A percentile compares a stretch with the other conserved stretches of the same genome.
These are phyloP conservation scores for Colletotrichum agaves DNA, from an alignment of 2,329 filamentous ascomycete genomes.

Conservation along the genomic window DNA sequence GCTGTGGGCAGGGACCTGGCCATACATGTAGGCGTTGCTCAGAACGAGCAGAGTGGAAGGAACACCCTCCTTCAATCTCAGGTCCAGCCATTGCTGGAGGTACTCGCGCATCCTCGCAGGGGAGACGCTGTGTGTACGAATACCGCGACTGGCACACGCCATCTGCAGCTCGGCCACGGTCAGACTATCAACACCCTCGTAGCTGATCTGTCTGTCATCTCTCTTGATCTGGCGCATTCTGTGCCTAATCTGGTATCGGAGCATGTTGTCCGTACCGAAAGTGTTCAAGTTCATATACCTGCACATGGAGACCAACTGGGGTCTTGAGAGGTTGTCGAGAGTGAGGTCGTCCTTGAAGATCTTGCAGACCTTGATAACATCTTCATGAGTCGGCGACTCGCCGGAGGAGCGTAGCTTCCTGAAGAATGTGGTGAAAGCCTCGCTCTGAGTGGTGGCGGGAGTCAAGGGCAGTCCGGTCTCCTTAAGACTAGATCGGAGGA, in stretches of 20 bases:
- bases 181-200: constrained; percentile 91
- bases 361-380: constrained; percentile 99
- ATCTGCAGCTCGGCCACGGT: constrained; percentile 94
- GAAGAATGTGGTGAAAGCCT: constrained; percentile 98
- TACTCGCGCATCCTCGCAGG: constrained; percentile 90
- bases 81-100: constrained; percentile 91
- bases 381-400: constrained; percentile 85
- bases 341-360: constrained; percentile 98
- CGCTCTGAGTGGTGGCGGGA: constrained; percentile 83
- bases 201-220: constrained; percentile 93
- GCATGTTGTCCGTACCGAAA: constrained; percentile 97
- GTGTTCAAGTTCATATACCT: constrained; percentile 98
- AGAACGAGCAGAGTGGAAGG: constrained; percentile 94
- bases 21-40: constrained; percentile 98
- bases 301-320: constrained; percentile 97
- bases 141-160: constrained; percentile 89
- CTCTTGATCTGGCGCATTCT: constrained; percentile 99
- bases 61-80: constrained; percentile 93
- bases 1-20: constrained; percentile 85
- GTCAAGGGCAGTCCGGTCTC: constrained; percentile 95
- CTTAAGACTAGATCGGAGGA: constrained; percentile 86
- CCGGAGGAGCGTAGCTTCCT: constrained; percentile 93
- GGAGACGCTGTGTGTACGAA: constrained; percentile 91
- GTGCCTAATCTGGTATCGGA: constrained; percentile 95
- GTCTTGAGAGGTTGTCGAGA: constrained; percentile 93